Conservation (phyloP, 805 yeast species). For the Lipomyces chichibuensis region DNA sequence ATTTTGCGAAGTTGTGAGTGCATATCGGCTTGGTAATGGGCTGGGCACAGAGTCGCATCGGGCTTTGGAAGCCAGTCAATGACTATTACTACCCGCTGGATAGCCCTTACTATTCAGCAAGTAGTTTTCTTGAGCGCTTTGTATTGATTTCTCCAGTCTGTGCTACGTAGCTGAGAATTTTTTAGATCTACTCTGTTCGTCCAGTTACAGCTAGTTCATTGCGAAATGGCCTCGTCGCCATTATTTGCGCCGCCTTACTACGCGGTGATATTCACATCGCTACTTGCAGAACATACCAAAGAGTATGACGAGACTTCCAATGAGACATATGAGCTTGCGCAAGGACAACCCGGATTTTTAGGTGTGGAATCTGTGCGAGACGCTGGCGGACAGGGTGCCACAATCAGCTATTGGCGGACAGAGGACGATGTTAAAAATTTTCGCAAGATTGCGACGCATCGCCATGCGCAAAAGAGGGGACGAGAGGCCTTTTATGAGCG, state of each 20-base stretch:
- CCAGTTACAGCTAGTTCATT: too few species aligned
- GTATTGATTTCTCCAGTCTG: too few species aligned
- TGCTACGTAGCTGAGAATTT: too few species aligned
- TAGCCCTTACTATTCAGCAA: too few species aligned
- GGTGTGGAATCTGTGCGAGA: slow-evolving; percentile 13
- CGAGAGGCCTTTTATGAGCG: slow-evolving; percentile 2
- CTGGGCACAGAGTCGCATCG: too few species aligned
- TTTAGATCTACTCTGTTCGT: too few species aligned
- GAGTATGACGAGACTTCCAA: slow-evolving; percentile 5
- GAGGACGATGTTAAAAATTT: slow-evolving; percentile 5
- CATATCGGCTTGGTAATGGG: too few species aligned
- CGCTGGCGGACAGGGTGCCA: slow-evolving; percentile 3
- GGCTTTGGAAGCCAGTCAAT: too few species aligned
- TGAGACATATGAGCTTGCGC: slow-evolving; percentile 10
- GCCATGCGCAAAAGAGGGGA: slow-evolving; percentile 10
- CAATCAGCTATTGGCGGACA: slow-evolving; percentile 20
- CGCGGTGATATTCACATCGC: slow-evolving; percentile 15
- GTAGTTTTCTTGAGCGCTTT: too few species aligned
- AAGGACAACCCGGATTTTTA: slow-evolving; percentile 9
- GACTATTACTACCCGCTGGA: too few species aligned
- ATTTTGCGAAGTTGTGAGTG: too few species aligned
- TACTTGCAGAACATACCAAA: not conserved
- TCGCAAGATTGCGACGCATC: not conserved
- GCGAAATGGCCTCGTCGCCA: not conserved
- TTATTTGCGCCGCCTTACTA: slow-evolving; percentile 8